Evolutionary conservation across 805 yeast genomes (phyloP).

Genomic region (Pichia phayaonensis): DNA sequence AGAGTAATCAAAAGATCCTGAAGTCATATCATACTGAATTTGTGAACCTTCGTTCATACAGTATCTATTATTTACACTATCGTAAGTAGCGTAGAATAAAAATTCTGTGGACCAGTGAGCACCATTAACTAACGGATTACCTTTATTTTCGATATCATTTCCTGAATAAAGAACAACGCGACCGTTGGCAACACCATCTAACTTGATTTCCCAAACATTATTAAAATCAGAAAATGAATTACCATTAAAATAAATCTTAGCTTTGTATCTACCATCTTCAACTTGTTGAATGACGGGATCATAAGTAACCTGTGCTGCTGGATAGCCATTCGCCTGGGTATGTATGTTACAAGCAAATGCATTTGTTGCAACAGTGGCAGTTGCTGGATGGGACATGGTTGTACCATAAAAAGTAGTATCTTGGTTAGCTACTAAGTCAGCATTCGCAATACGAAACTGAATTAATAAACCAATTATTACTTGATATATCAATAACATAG

Average conservation of each 20-base stretch:
- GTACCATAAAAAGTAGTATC: not conserved
- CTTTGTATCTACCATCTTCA: conserved; percentile 6
- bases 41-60: conserved; percentile 16
- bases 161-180: conserved; percentile 20
- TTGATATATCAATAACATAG: not conserved
- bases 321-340: conserved; percentile 4
- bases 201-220: conserved; percentile 17
- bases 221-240: conserved; percentile 5
- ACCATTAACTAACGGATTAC: conserved; percentile 14
- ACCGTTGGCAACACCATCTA: conserved; percentile 19
- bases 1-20: conserved; percentile 17
- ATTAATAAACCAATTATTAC: not conserved
- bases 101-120: conserved; percentile 22
- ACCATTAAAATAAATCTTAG: conserved; percentile 13
- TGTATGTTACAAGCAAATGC: not conserved
- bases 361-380: not conserved
- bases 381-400: too few species aligned
- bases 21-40: conserved; percentile 23
- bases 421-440: not conserved
- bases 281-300: conserved; percentile 6
- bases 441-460: not conserved
- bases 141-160: conserved; percentile 12
- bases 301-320: conserved; percentile 11
- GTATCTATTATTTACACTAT: conserved; percentile 2
- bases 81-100: conserved; percentile 9